Conservation (phyloP, 78 protist genomes). For the Dictyostelium brefeldianum region DNA sequence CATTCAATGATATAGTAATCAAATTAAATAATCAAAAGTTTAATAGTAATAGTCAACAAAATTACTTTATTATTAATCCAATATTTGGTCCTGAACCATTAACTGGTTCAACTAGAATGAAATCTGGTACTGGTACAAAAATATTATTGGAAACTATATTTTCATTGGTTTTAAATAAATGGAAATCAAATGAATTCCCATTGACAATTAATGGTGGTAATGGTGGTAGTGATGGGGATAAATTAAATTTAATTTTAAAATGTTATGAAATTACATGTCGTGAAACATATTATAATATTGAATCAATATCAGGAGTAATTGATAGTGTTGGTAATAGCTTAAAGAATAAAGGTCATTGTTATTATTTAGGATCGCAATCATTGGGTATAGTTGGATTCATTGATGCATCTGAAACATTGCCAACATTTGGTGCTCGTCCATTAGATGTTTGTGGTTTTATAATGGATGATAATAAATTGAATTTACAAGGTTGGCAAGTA, state of each 20-base stretch:
- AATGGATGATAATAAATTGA: not conserved
- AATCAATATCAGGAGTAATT: constrained; percentile 9
- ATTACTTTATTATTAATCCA: constrained; percentile 83
- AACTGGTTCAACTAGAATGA: constrained; percentile 95
- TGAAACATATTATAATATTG: constrained; percentile 48
- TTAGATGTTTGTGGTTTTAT: constrained; percentile 79
- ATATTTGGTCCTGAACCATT: constrained; percentile 93
- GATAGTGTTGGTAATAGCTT: constrained; percentile 27
- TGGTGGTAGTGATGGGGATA: not conserved
- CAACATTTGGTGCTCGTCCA: constrained; percentile 82
- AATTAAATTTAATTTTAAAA: constrained; percentile 1
- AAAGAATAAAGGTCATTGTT: constrained; percentile 11
- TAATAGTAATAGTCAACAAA: not conserved
- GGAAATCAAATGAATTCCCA: not conserved
- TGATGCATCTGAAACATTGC: constrained; percentile 85
- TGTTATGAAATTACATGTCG: constrained; percentile 52
- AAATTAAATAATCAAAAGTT: not conserved
- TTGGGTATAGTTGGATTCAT: constrained; percentile 80
- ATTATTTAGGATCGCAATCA: constrained; percentile 43
- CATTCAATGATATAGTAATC: constrained; percentile 50
- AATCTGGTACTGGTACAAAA: constrained; percentile 90
- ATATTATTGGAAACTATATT: constrained; percentile 72
- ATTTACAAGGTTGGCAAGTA: constrained; percentile 50
- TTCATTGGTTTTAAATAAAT: not conserved
- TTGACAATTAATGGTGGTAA: not conserved